These are phyloP conservation scores for Parasarocladium wereldwijsianum DNA, from an alignment of 2,329 filamentous ascomycete genomes.

Conservation along the genomic window DNA sequence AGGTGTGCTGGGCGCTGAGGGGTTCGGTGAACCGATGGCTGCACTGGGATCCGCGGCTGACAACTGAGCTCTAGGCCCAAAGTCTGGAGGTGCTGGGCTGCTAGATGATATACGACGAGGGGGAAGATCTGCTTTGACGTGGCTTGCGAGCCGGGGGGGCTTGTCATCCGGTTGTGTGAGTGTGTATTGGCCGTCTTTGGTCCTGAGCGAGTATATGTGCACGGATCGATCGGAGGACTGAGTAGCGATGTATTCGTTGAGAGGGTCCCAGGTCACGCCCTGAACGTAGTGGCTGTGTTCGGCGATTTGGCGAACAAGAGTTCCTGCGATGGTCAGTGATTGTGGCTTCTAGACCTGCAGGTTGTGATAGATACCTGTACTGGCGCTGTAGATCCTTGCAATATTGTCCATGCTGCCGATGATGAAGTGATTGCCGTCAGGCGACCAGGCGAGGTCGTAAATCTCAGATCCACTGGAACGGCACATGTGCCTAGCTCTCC, in stretches of 20 bases:
- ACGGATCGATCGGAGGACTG: conserved; percentile 97
- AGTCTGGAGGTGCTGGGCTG: conserved; percentile 82
- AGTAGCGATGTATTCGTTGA: conserved; percentile 96
- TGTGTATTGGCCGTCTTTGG: conserved; percentile 90
- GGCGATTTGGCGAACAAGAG: conserved; percentile 77
- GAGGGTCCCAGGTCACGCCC: conserved; percentile 93
- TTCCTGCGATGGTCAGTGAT: conserved; percentile 23
- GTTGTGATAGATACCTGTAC: conserved; percentile 51
- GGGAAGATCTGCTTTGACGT: conserved; percentile 75
- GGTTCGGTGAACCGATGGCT: conserved; percentile 64
- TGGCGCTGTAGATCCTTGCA: conserved; percentile 89
- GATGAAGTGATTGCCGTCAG: conserved; percentile 92
- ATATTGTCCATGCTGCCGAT: conserved; percentile 99
- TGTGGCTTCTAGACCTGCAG: not conserved
- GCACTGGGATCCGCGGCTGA: conserved; percentile 34
- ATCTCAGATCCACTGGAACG: conserved; percentile 90
- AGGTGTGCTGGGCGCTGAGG: conserved; percentile 87
- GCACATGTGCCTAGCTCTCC: conserved; percentile 97
- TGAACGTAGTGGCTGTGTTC: conserved; percentile 98
- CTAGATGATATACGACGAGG: conserved; percentile 77
- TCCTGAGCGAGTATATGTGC: conserved; percentile 92
- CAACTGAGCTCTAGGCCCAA: conserved; percentile 51
- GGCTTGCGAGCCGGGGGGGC: conserved; percentile 68
- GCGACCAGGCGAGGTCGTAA: conserved; percentile 96
- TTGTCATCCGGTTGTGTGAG: conserved; percentile 47